Conservation (phyloP, 2,329 filamentous ascomycete genomes). For the Stachybotrys elegans region DNA sequence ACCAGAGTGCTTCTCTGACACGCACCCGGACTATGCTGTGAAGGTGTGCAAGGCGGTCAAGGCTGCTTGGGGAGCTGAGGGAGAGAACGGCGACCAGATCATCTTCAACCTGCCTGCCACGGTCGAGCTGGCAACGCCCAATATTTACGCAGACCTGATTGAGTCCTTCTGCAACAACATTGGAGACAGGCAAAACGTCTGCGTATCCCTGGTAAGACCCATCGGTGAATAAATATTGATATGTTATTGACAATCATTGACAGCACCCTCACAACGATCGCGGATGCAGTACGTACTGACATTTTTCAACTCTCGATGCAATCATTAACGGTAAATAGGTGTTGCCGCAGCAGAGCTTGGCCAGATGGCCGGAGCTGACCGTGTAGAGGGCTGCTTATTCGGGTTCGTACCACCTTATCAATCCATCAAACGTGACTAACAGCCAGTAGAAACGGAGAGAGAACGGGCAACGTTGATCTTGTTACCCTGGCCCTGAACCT, state of each 20-base stretch:
- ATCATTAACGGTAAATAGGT: too few relatives aligned
- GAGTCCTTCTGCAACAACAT: slow-evolving; percentile 92
- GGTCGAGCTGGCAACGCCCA: slow-evolving; percentile 90
- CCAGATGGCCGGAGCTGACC: slow-evolving; percentile 92
- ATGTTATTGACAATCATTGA: too few relatives aligned
- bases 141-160: slow-evolving; percentile 93
- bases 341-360: slow-evolving; percentile 86
- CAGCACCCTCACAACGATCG: slow-evolving; percentile 88
- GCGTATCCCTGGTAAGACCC: slow-evolving; percentile 59
- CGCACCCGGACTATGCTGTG: slow-evolving; percentile 75
- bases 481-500: slow-evolving; percentile 90
- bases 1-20: slow-evolving; percentile 88
- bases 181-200: slow-evolving; percentile 77
- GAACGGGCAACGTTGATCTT: slow-evolving; percentile 92
- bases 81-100: slow-evolving; percentile 73
- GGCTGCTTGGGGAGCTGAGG: slow-evolving; percentile 80
- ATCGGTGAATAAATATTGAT: too few relatives aligned
- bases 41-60: slow-evolving; percentile 90
- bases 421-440: not conserved
- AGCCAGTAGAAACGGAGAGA: slow-evolving; percentile 69
- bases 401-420: slow-evolving; percentile 26
- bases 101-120: slow-evolving; percentile 98
- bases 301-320: too few relatives aligned
- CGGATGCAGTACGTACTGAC: too few relatives aligned
- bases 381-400: slow-evolving; percentile 87